Evolutionary conservation across 345 rosid species (phyloP).

Genomic region (Eucalyptus regnans): DNA sequence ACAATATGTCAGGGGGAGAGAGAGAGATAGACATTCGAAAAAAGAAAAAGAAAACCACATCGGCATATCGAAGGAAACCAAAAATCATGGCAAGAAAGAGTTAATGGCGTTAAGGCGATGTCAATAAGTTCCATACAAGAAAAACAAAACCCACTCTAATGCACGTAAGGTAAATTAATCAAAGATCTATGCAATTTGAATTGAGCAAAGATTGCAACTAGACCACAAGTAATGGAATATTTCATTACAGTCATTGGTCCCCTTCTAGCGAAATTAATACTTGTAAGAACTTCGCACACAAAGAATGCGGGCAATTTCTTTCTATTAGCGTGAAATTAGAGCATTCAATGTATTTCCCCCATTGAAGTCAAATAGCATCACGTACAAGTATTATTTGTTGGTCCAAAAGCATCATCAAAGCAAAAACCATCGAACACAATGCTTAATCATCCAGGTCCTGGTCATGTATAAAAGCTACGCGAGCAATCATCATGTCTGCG

Average conservation of each 20-base stretch:
- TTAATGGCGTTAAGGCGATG: too few relatives aligned
- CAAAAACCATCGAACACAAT: too few relatives aligned
- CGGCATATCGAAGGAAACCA: too few relatives aligned
- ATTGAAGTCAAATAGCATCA: not conserved
- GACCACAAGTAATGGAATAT: accelerated
- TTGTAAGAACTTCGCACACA: not conserved
- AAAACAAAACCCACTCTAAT: accelerated
- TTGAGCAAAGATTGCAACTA: not conserved
- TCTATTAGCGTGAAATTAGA: not conserved
- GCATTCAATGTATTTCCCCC: not conserved
- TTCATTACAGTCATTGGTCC: not conserved
- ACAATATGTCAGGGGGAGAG: not conserved
- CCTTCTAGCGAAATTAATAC: not conserved
- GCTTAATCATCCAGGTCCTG: too few relatives aligned
- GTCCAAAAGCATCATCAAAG: not conserved
- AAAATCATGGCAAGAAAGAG: not conserved
- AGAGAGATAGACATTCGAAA: too few relatives aligned
- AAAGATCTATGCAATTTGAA: not conserved
- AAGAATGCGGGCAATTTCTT: not conserved
- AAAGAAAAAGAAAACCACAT: too few relatives aligned
- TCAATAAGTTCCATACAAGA: not conserved
- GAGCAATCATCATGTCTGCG: too few relatives aligned
- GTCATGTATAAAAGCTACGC: too few relatives aligned
- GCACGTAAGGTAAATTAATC: accelerated
- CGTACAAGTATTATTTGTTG: not conserved